Percentiles rank a stretch among this genome's conserved stretches.
phyloP scores from a whole-genome alignment of 495 filamentous ascomycete species.

The Gamarada debralockiae region DNA sequence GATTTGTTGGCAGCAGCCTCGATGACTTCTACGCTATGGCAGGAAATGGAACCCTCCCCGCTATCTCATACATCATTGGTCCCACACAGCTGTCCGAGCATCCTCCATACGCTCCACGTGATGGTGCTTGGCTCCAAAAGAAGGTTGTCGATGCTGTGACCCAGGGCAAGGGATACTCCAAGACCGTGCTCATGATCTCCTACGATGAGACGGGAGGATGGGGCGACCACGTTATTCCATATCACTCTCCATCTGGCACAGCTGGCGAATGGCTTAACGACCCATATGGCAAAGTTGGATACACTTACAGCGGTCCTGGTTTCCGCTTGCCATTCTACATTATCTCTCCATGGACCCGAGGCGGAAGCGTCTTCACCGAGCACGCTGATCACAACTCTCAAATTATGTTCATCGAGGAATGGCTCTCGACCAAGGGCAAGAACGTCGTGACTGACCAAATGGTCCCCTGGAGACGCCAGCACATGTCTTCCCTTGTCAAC shows the following conservation, averaged over 20 bases:
- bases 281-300: slow-evolving; percentile 40
- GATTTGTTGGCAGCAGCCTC: slow-evolving; percentile 40
- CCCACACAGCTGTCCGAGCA: slow-evolving; percentile 50
- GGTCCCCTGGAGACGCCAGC: slow-evolving; percentile 45
- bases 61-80: slow-evolving; percentile 50
- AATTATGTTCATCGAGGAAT: slow-evolving; percentile 52
- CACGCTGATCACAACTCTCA: slow-evolving; percentile 55
- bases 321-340: slow-evolving; percentile 54
- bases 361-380: slow-evolving; percentile 50
- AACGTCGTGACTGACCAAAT: slow-evolving; percentile 45
- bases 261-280: slow-evolving; percentile 53
- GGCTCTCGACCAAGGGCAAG: slow-evolving; percentile 45
- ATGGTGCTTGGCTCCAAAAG: slow-evolving; percentile 55
- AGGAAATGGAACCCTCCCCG: slow-evolving; percentile 47
- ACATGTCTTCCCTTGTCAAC: slow-evolving; percentile 52
- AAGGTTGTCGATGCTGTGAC: slow-evolving; percentile 48
- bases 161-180: slow-evolving; percentile 43
- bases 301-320: slow-evolving; percentile 48
- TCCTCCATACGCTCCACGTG: slow-evolving; percentile 48
- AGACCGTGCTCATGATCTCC: slow-evolving; percentile 47
- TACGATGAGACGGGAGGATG: slow-evolving; percentile 55
- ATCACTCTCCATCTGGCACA: slow-evolving; percentile 46
- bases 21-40: slow-evolving; percentile 47
- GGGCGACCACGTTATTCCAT: slow-evolving; percentile 52
- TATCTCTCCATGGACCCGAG: slow-evolving; percentile 54